These are phyloP conservation scores for Citrus sinensis DNA, from an alignment of 345 rosid genomes.

Conservation along the genomic window DVS_A1.0 CM039167.1:2814501-2815000, in stretches of 20 bases:
- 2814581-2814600: constrained; percentile 40
- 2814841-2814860: constrained; percentile 81
- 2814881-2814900: constrained; percentile 33
- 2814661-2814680: not conserved
- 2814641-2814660: constrained; percentile 45
- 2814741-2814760: not conserved
- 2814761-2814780: not conserved
- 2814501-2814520: not conserved
- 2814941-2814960: not conserved
- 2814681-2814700: not conserved
- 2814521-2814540: not conserved
- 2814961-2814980: not conserved
- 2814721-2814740: not conserved
- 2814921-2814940: constrained; percentile 7
- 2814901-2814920: constrained; percentile 63
- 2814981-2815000: not conserved
- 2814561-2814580: constrained; percentile 43
- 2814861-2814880: constrained; percentile 55
- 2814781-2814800: constrained; percentile 47
- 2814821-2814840: constrained; percentile 73
- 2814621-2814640: constrained; percentile 69
- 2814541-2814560: constrained; percentile 43
- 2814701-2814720: not conserved
- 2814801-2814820: constrained; percentile 72
- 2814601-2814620: constrained; percentile 41